phyloP scores from a whole-genome alignment of 805 yeast species.

The Saccharomycopsis babjevae region DNA sequence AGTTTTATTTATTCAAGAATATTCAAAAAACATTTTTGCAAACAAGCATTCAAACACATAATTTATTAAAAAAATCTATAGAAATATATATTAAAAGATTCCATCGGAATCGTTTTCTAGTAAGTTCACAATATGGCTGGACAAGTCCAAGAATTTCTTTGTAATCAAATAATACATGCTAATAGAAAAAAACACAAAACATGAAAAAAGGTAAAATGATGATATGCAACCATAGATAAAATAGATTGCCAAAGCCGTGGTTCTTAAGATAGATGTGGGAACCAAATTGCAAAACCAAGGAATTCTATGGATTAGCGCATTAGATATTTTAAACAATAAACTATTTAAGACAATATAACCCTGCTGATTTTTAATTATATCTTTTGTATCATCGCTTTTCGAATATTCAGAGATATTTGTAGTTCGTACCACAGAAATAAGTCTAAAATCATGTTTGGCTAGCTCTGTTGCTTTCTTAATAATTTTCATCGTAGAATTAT shows the following conservation, averaged over 20 bases:
- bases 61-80: neutral
- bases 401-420: neutral
- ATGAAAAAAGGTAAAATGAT: neutral
- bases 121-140: neutral
- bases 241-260: neutral
- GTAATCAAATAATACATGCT: neutral
- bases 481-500: neutral
- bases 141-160: neutral
- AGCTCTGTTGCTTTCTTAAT: neutral
- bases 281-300: slow-evolving; percentile 4
- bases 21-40: neutral
- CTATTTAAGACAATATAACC: neutral
- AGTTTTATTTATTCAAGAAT: too few relatives aligned
- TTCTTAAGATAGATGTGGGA: neutral
- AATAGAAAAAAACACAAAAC: neutral
- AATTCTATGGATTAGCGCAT: neutral
- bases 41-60: neutral
- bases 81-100: neutral
- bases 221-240: neutral
- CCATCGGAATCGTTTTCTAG: neutral
- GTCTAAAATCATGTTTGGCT: neutral
- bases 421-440: neutral
- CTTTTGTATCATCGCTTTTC: neutral
- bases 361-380: neutral
- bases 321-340: slow-evolving; percentile 12